Base-by-base conservation (phyloP, 2,329 filamentous ascomycete species). In the Xylariaceae sp. region DNA sequence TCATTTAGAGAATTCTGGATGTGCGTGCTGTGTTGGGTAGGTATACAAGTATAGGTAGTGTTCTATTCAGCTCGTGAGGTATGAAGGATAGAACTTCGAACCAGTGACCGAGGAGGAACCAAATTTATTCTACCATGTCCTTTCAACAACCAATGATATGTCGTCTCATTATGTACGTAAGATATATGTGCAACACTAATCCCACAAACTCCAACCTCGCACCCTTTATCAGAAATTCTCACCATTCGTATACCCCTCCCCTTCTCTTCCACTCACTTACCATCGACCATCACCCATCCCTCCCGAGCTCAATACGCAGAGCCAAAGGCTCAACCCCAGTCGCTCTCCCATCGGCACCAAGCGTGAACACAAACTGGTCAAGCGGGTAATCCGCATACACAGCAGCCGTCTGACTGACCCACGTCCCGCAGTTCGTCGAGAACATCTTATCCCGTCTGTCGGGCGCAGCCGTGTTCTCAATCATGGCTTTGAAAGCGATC, bases 311-410 rank as follows among this genome's bases (percentile, higher is more conserved):
- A n/a, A 55, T 52, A 47, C 62, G 51, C 42, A 65, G 17, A 17
- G 63, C 62, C 49, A 62, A 45, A 36, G 62, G 57, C 54, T 58
- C 38, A 7, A 66, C 59, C 9, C 56, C 54, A 30, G 57, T 45
- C 15, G 56, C 62, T 5, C 14, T 50, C 2, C 61, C 62, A 11
- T 56, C 53, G 1, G 11, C 42, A 12, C 48, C 53, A 1, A 62
- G n/a, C 2, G 58, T 58, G 35, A 64, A 65, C 9, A 65, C 61
- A 39, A 65, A 64, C 50, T 64, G 60, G 12, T 66, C 63, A 1
- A 66, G 56, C 44, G 62, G 60, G 52, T 62, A 60, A 30, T 62
- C 53, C 31, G 60, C 62, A 18, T 63, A 65, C 11, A 63, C 61
- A 1, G 56, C 58, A 10, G 56, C 49, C 14, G 58, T 60, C 52